Conservation (phyloP, 2,329 filamentous ascomycete species). For the Cladosporium sp. region DNA sequence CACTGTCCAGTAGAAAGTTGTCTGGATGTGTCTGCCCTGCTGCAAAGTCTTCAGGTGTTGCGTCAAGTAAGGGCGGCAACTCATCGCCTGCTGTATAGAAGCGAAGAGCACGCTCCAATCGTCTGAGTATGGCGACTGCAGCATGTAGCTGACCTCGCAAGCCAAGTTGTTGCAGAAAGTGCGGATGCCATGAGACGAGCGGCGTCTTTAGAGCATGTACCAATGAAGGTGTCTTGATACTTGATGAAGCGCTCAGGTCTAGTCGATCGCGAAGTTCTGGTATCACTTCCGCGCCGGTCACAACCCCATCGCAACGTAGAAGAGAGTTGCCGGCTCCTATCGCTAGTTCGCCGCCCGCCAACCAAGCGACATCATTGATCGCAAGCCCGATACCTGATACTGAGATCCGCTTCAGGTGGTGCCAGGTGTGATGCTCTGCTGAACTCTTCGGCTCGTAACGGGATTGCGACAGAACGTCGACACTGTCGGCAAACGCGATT, state of each 20-base stretch:
- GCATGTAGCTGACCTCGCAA: constrained; percentile 69
- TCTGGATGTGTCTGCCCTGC: constrained; percentile 34
- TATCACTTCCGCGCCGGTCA: constrained; percentile 61
- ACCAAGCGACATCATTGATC: constrained; percentile 53
- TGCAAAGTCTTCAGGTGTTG: constrained; percentile 43
- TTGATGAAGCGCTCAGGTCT: background rate
- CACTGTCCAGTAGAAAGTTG: constrained; percentile 15
- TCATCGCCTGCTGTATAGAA: constrained; percentile 77
- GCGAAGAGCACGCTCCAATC: constrained; percentile 71
- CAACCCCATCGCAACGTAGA: constrained; percentile 75
- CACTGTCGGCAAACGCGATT: constrained; percentile 20
- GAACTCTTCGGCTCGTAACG: constrained; percentile 18
- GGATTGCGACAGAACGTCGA: constrained; percentile 26
- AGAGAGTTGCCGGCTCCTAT: constrained; percentile 89
- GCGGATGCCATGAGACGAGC: constrained; percentile 85
- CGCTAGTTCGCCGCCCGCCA: constrained; percentile 77
- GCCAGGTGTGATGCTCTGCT: constrained; percentile 22
- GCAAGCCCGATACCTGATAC: constrained; percentile 22
- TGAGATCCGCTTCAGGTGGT: constrained; percentile 21
- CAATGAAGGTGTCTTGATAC: constrained; percentile 10
- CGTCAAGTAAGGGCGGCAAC: constrained; percentile 69
- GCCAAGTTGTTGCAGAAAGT: constrained; percentile 83
- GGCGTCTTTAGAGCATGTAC: constrained; percentile 65
- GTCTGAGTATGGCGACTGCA: constrained; percentile 68
- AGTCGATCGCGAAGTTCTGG: constrained; percentile 15